Conservation (phyloP, 1,284 basidiomycete genomes). For the Marasmius sp. region DNA sequence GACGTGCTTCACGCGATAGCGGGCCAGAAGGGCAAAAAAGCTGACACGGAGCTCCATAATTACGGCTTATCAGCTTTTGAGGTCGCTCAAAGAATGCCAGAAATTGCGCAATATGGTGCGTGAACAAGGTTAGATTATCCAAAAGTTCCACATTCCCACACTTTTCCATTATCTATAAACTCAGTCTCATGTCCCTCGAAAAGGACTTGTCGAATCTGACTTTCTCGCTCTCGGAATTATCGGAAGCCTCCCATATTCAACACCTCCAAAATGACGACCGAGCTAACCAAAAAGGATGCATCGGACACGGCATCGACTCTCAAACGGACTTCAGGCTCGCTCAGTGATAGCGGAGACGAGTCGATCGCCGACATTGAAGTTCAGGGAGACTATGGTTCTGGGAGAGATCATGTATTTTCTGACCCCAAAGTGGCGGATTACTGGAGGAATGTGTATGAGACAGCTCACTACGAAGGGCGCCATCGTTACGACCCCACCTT, state of each 20-base stretch:
- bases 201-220: not conserved
- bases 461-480: not conserved
- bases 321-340: not conserved
- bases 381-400: not conserved
- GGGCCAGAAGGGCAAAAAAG: no score
- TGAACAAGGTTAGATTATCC: not conserved
- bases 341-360: not conserved
- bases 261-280: no score
- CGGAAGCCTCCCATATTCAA: not conserved
- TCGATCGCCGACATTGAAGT: not conserved
- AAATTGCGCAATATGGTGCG: not conserved
- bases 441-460: not conserved
- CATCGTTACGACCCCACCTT: not conserved
- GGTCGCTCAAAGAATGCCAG: no score
- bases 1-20: no score
- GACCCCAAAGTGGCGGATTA: not conserved
- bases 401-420: not conserved
- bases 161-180: not conserved
- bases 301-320: not conserved
- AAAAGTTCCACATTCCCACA: not conserved
- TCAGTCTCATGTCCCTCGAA: not conserved
- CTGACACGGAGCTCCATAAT: no score
- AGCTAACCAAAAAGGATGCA: not conserved
- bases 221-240: not conserved
- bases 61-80: no score